Evolutionary conservation across 805 yeast genomes (phyloP).

Genomic region (Nakazawaea wyomingensis): DNA sequence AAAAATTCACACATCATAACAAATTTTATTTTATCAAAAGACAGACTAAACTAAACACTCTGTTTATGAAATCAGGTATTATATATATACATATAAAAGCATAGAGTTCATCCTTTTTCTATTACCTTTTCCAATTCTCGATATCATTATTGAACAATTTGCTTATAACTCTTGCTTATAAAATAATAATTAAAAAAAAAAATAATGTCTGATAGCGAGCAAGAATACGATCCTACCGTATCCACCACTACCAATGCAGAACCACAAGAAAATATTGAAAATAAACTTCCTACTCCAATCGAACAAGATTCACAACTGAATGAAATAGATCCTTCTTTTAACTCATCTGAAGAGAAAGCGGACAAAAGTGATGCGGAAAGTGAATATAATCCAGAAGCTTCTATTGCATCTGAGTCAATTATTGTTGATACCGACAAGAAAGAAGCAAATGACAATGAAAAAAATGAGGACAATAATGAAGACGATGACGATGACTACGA

Average conservation of each 20-base stretch:
- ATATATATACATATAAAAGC: background rate
- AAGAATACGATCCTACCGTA: constrained; percentile 11
- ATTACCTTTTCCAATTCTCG: too few relatives aligned
- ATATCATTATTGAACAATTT: too few relatives aligned
- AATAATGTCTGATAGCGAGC: constrained; percentile 13
- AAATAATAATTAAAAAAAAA: background rate
- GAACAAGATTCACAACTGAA: background rate
- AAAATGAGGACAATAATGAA: constrained; percentile 13
- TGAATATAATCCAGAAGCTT: constrained; percentile 10
- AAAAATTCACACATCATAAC: too few relatives aligned
- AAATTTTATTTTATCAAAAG: too few relatives aligned
- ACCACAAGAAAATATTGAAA: background rate
- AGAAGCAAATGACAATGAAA: too few relatives aligned
- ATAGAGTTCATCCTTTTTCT: background rate
- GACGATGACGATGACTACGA: constrained; percentile 20
- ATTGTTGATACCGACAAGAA: background rate
- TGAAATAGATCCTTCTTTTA: background rate
- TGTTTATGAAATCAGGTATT: background rate
- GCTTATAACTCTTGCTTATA: too few relatives aligned
- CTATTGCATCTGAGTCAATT: constrained; percentile 8
- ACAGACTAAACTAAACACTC: background rate
- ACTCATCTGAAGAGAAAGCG: constrained; percentile 3
- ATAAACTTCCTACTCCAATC: background rate
- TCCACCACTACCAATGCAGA: background rate
- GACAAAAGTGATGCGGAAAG: constrained; percentile 5